A percentile compares a stretch with the other conserved stretches of the same genome.
Evolutionary conservation across 345 rosid genomes (phyloP).

Genomic region (Arabidopsis arenosa): DNA sequence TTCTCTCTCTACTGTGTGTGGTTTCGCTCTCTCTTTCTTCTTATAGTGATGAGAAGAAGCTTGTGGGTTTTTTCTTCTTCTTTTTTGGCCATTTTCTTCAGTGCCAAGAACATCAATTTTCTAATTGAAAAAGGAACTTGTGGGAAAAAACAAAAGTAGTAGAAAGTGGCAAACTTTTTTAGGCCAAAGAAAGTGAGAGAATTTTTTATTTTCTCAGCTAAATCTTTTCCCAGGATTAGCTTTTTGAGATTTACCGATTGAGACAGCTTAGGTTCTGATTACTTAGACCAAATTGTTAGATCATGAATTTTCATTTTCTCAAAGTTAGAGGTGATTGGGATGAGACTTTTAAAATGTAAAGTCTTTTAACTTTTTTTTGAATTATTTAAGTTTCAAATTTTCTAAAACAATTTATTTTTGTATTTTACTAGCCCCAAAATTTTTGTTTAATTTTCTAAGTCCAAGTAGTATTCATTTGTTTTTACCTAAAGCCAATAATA

Average conservation of each 20-base stretch:
- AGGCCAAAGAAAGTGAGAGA: constrained; percentile 32
- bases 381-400: too few species aligned
- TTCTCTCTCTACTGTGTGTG: constrained; percentile 50
- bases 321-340: not conserved
- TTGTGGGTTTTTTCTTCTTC: constrained; percentile 25
- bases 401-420: too few species aligned
- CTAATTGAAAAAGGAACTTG: constrained; percentile 41
- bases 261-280: constrained; percentile 44
- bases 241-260: constrained; percentile 43
- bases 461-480: too few species aligned
- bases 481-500: too few species aligned
- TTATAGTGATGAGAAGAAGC: constrained; percentile 27
- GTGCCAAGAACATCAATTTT: constrained; percentile 49
- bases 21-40: constrained; percentile 22
- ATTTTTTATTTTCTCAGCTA: constrained; percentile 27
- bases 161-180: constrained; percentile 43
- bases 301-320: not conserved
- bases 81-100: constrained; percentile 43
- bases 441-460: too few species aligned
- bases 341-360: not conserved
- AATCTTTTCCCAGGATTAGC: constrained; percentile 1
- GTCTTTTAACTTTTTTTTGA: not conserved
- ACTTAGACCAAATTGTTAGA: constrained; percentile 11
- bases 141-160: constrained; percentile 16
- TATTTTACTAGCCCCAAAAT: too few species aligned